Conservation (phyloP, 73 alveolate species). For the Paraurostyla sp. region DNA sequence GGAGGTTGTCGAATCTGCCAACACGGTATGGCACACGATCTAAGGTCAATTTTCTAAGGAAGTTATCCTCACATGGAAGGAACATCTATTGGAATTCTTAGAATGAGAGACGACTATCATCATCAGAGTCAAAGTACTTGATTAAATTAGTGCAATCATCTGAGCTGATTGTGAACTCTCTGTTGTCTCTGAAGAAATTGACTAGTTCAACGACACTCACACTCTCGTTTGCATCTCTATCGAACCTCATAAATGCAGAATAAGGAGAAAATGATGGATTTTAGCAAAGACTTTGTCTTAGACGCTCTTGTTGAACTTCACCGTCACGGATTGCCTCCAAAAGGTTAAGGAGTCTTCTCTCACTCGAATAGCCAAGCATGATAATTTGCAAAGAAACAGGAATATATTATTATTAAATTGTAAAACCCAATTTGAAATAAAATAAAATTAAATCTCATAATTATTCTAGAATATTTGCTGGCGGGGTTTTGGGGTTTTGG, state of each 20-base stretch:
- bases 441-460: too few relatives aligned
- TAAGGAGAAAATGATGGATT: slow-evolving; percentile 65
- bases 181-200: slow-evolving; percentile 69
- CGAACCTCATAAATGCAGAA: slow-evolving; percentile 67
- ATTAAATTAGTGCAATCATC: slow-evolving; percentile 52
- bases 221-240: slow-evolving; percentile 43
- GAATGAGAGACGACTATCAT: slow-evolving; percentile 58
- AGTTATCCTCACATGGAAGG: slow-evolving; percentile 67
- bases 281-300: slow-evolving; percentile 62
- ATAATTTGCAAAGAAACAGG: too few relatives aligned
- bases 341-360: not conserved
- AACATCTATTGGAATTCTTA: slow-evolving; percentile 63
- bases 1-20: slow-evolving; percentile 45
- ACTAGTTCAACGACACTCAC: slow-evolving; percentile 28
- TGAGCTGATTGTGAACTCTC: slow-evolving; percentile 31
- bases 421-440: too few relatives aligned
- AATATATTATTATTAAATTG: too few relatives aligned
- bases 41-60: not conserved
- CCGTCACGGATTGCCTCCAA: slow-evolving; percentile 55
- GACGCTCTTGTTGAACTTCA: slow-evolving; percentile 51
- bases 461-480: too few relatives aligned
- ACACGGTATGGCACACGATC: slow-evolving; percentile 42
- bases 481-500: too few relatives aligned
- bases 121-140: slow-evolving; percentile 65
- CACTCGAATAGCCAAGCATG: slow-evolving; percentile 35